Conservation (phyloP, 768 basidiomycete species). For the Lentinula edodes region DNA sequence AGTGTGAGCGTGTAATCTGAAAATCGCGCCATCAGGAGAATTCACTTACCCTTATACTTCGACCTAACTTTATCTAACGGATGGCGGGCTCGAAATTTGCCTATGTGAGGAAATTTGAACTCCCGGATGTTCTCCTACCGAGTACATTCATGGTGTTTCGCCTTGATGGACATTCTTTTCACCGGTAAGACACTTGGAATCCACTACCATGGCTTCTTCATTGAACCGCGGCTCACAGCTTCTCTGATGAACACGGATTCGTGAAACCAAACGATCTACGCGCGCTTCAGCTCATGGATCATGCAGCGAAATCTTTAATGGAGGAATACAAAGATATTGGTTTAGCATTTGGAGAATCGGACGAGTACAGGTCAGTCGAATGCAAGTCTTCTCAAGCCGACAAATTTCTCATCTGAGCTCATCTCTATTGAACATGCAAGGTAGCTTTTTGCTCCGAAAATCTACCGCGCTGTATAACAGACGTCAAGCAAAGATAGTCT, state of each 20-base stretch:
- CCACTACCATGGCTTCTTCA: neutral
- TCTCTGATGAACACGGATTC: conserved; percentile 81
- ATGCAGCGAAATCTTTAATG: conserved; percentile 80
- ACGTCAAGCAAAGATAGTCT: conserved; percentile 80
- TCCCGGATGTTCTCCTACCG: conserved; percentile 80
- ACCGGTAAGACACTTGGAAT: conserved; percentile 48
- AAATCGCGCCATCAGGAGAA: too few species aligned
- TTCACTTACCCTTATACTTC: too few species aligned
- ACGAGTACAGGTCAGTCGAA: conserved; percentile 80
- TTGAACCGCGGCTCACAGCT: conserved; percentile 36
- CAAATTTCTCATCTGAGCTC: neutral
- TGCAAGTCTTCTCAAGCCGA: neutral
- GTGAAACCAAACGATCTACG: conserved; percentile 87
- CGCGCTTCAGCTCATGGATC: conserved; percentile 89
- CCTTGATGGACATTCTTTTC: conserved; percentile 91
- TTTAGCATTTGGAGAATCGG: conserved; percentile 92
- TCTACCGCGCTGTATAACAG: conserved; percentile 78
- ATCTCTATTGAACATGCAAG: neutral
- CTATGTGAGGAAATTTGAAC: conserved; percentile 87
- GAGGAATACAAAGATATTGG: conserved; percentile 77
- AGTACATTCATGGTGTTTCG: conserved; percentile 82
- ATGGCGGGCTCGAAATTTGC: conserved; percentile 95
- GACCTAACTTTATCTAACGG: neutral
- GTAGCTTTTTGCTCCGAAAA: conserved; percentile 81
- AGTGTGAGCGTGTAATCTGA: too few species aligned